Evolutionary conservation across 257 asterid genomes (phyloP), one percentile per base, ranked within the genome.

Genomic region (Rubia yunnanensis): DNA sequence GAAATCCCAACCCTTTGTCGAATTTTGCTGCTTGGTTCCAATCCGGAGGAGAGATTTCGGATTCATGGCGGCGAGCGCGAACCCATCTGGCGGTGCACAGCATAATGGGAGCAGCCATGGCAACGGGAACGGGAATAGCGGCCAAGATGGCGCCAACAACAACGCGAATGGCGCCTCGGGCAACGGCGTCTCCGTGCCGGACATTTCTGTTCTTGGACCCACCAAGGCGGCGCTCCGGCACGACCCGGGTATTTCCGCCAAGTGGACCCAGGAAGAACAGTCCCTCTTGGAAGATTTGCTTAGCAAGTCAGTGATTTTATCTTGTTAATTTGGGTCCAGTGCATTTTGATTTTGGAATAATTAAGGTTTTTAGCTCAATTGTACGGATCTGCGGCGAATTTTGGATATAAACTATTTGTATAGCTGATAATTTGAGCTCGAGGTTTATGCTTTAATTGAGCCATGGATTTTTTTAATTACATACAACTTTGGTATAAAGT

Each of bases 51-150:
- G 57, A 20, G 3, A 17, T 26, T 58, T 73, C 48, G 63, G 62
- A 41, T 66, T 70, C 73, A 89, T 91, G 98, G 98, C 96, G 57
- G 98, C 98, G 59, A 91, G 98, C 71, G 88, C 96, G 60, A 86
- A 82, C 66, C 91, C 91, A 39, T 73, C 91, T 38, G 87, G 84
- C 30, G 69, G 60, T 5, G 22, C 22, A 10, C 49, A 34, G 22
- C 58, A 22, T 23, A 34, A 55, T 54, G 74, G 63, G 28, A 68
- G n/a, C 27, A 70, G 59, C 48, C 72, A 70, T 71, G 75, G 76
- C 52, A 76, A 74, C 73, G 57, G 52, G n/a, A 44, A 17, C n/a
- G 71, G 72, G n/a, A n/a, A n/a, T 49, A 75, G 68, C 77, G 71
- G 78, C 70, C 72, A 73, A 38, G 73, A 68, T n/a, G 85, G 76